A percentile compares a stretch with the other conserved stretches of the same genome.
These are phyloP conservation scores for Aeschynomene evenia DNA, from an alignment of 306 rosid genomes.

Conservation along the genomic window DNA sequence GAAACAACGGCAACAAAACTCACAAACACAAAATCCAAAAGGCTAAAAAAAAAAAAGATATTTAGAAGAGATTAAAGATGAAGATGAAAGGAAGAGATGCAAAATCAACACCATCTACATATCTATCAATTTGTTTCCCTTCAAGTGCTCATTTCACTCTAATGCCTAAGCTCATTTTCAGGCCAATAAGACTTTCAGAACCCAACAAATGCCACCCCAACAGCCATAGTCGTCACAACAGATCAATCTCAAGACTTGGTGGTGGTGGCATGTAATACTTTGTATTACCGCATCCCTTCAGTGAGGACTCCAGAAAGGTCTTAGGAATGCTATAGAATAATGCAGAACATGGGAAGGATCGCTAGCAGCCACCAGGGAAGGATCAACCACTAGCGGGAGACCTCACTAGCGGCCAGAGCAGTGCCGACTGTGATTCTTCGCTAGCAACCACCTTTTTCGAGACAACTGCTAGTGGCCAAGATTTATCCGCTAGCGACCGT, in stretches of 20 bases:
- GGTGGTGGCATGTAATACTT: too few species aligned
- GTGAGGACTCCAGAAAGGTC: too few species aligned
- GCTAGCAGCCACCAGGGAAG: too few species aligned
- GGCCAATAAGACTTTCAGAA: constrained; percentile 69
- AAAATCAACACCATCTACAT: constrained; percentile 63
- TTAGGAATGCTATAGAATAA: too few species aligned
- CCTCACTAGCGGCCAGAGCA: too few species aligned
- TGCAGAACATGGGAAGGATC: too few species aligned
- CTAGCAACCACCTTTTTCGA: too few species aligned
- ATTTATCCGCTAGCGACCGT: too few species aligned
- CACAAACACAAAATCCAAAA: neutral
- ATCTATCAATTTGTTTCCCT: constrained; percentile 86
- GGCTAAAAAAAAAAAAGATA: neutral
- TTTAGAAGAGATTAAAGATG: neutral
- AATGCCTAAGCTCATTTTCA: constrained; percentile 80
- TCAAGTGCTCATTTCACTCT: constrained; percentile 68
- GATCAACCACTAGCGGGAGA: too few species aligned
- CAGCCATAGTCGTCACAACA: constrained; percentile 48
- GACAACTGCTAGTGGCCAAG: too few species aligned
- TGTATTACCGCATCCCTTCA: too few species aligned
- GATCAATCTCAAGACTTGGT: constrained; percentile 41
- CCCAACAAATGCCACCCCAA: constrained; percentile 47
- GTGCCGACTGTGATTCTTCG: too few species aligned
- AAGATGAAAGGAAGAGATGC: constrained; percentile 60
- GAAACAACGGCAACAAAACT: neutral